A percentile compares a stretch with the other conserved stretches of the same genome.
These are phyloP conservation scores for Heliosperma pusillum DNA, from an alignment of 148 eudicot species.

Conservation along the genomic window DNA sequence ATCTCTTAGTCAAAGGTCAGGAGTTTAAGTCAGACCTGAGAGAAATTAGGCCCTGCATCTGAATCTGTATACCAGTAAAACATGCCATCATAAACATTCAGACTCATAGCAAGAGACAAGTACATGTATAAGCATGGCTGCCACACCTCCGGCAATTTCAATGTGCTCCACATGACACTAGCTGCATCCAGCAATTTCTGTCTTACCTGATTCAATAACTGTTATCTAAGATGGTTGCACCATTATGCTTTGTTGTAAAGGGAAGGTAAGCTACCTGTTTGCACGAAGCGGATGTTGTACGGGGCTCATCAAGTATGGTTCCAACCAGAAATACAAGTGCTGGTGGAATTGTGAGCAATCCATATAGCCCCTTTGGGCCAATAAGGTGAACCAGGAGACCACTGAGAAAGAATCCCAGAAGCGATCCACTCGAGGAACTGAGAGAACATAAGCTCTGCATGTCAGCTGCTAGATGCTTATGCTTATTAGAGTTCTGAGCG, in stretches of 20 bases:
- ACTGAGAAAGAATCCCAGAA: constrained; percentile 76
- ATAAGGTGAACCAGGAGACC: constrained; percentile 84
- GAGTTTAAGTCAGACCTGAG: constrained; percentile 48
- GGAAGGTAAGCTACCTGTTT: constrained; percentile 48
- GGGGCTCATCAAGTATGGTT: constrained; percentile 61
- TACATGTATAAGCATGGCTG: constrained; percentile 90
- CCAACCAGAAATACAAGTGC: constrained; percentile 67
- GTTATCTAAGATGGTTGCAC: neutral
- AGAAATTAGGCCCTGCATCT: constrained; percentile 61
- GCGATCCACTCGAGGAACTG: constrained; percentile 74
- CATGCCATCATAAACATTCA: constrained; percentile 76
- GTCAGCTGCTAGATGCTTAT: constrained; percentile 74
- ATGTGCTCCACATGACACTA: constrained; percentile 73
- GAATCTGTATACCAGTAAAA: constrained; percentile 94
- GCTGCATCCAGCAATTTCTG: constrained; percentile 58
- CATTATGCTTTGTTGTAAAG: neutral
- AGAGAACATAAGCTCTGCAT: constrained; percentile 92
- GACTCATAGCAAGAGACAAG: constrained; percentile 60
- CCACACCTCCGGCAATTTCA: constrained; percentile 79
- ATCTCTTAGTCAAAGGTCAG: too few relatives aligned
- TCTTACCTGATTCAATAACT: constrained; percentile 40
- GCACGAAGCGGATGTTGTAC: constrained; percentile 40
- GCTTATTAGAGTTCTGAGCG: constrained; percentile 70
- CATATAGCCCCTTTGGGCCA: constrained; percentile 91
- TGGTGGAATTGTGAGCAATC: constrained; percentile 68